phyloP scores from a whole-genome alignment of 2,329 filamentous ascomycete species.

The Mollisia scopiformis region DNA sequence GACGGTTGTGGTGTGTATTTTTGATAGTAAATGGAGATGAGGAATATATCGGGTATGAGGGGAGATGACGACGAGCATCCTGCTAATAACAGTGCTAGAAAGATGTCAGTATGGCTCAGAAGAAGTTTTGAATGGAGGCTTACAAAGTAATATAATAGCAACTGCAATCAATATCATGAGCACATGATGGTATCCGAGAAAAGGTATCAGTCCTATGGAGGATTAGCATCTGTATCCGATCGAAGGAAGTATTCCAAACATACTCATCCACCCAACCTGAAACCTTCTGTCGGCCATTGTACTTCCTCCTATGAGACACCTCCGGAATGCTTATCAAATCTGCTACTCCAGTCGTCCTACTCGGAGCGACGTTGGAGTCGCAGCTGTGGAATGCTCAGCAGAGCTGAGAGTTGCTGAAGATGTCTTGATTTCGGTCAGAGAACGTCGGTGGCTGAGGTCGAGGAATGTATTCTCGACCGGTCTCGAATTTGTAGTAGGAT shows the following conservation, averaged over 20 bases:
- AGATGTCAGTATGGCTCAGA: conserved; percentile 28
- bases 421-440: conserved; percentile 12
- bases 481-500: conserved; percentile 6
- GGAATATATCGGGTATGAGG: conserved; percentile 92
- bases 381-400: conserved; percentile 36
- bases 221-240: conserved; percentile 7
- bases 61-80: conserved; percentile 97
- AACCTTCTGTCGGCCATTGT: conserved; percentile 33
- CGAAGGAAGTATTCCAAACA: conserved; percentile 22
- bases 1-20: conserved; percentile 80
- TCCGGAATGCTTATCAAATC: conserved; percentile 21
- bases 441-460: conserved; percentile 1
- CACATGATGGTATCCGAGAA: conserved; percentile 79
- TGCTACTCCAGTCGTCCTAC: conserved; percentile 38
- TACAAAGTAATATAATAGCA: conserved; percentile 93
- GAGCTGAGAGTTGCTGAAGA: conserved; percentile 21
- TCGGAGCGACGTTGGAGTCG: conserved; percentile 37
- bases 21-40: conserved; percentile 94
- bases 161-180: conserved; percentile 97
- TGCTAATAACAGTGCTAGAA: conserved; percentile 80
- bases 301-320: conserved; percentile 24
- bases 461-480: conserved; percentile 23
- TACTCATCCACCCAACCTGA: conserved; percentile 36
- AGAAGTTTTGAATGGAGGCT: conserved; percentile 42
- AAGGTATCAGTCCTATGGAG: conserved; percentile 64